Conservation (phyloP, 148 eudicot species). For the Arctostaphylos glauca region DNA sequence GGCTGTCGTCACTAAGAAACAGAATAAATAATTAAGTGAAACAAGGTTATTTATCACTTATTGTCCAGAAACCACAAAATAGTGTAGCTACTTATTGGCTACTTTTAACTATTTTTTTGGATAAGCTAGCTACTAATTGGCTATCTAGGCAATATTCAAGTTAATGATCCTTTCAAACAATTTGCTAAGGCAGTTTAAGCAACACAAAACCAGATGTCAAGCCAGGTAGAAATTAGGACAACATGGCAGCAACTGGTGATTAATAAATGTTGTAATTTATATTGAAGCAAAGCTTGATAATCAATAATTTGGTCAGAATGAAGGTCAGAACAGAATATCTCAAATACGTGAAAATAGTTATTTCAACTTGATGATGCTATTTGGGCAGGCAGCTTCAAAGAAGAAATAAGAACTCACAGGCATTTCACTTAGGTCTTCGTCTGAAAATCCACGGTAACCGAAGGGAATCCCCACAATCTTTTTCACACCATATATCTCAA, state of each 20-base stretch:
- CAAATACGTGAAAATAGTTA: background rate
- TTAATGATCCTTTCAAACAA: slow-evolving; percentile 1
- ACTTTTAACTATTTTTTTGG: too few relatives aligned
- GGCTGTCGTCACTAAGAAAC: background rate
- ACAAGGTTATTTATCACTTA: background rate
- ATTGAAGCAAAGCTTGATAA: background rate
- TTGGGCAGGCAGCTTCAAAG: background rate
- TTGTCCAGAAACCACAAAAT: background rate
- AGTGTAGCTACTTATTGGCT: background rate
- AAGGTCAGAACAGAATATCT: background rate
- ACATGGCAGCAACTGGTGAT: background rate
- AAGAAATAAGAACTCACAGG: slow-evolving; percentile 51
- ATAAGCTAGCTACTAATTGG: too few relatives aligned
- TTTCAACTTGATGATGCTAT: background rate
- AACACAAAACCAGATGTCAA: background rate
- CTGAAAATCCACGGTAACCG: slow-evolving; percentile 94
- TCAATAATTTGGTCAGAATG: background rate
- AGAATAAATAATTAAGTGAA: background rate
- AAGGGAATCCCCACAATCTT: slow-evolving; percentile 92
- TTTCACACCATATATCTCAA: slow-evolving; percentile 96
- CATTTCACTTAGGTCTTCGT: slow-evolving; percentile 64
- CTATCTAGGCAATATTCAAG: too few relatives aligned
- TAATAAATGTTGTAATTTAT: background rate
- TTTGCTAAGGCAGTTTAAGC: slow-evolving; percentile 2
- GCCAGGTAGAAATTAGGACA: background rate